These are phyloP conservation scores for Thalassia testudinum DNA, from an alignment of 116 monocot genomes.

Conservation along the genomic window DNA sequence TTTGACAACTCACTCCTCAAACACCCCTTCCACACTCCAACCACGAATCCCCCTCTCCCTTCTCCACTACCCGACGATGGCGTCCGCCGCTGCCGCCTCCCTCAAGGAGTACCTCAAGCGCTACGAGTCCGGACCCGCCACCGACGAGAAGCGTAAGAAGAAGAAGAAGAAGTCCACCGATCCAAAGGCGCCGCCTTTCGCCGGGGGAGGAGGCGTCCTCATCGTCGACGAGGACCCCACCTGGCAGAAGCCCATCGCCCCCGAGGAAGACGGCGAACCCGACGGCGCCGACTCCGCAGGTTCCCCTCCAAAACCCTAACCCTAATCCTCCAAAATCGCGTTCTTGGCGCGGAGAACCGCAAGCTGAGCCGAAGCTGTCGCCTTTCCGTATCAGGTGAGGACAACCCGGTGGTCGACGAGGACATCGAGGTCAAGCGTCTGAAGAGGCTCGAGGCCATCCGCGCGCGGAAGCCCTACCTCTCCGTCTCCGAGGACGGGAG, in stretches of 20 bases:
- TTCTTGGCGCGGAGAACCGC: background rate
- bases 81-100: no score
- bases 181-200: slow-evolving; percentile 5
- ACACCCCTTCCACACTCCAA: no score
- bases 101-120: slow-evolving; percentile 88
- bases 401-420: slow-evolving; percentile 52
- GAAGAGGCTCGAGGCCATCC: slow-evolving; percentile 60
- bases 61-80: no score
- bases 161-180: slow-evolving; percentile 66
- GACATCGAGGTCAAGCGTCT: slow-evolving; percentile 92
- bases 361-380: background rate
- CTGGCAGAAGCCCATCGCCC: slow-evolving; percentile 69
- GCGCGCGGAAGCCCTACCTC: slow-evolving; percentile 45
- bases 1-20: no score
- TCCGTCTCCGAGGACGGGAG: slow-evolving; percentile 76
- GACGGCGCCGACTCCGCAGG: slow-evolving; percentile 11
- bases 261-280: slow-evolving; percentile 35
- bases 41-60: no score
- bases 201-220: slow-evolving; percentile 32
- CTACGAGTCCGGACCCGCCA: slow-evolving; percentile 27
- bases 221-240: slow-evolving; percentile 86
- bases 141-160: slow-evolving; percentile 20
- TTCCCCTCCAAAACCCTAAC: slow-evolving; percentile 7
- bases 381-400: slow-evolving; percentile 34
- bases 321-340: background rate